Conservation (phyloP, 768 basidiomycete genomes). For the Mycena haematopus region DNA sequence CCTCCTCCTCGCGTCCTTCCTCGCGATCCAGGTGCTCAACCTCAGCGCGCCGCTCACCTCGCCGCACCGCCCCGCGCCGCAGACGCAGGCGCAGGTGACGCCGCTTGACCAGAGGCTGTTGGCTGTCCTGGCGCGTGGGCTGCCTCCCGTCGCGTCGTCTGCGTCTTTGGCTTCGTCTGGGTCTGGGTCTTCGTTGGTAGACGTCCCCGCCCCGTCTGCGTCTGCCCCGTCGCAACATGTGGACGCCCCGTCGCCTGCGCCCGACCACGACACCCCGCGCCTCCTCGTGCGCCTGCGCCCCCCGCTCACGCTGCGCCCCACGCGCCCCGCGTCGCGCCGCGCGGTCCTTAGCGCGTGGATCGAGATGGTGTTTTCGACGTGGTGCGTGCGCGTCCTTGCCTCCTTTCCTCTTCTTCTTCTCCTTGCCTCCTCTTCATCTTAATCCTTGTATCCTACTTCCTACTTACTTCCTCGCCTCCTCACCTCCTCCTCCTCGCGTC, state of each 20-base stretch:
- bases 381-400: too few relatives aligned
- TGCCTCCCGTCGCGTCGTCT: not conserved
- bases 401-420: too few relatives aligned
- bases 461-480: too few relatives aligned
- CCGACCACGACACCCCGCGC: slow-evolving; percentile 20
- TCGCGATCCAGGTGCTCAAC: slow-evolving; percentile 90
- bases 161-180: slow-evolving; percentile 22
- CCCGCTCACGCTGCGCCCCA: slow-evolving; percentile 20
- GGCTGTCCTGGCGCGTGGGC: slow-evolving; percentile 8
- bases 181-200: too few relatives aligned
- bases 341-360: not conserved
- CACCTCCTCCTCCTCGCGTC: too few relatives aligned
- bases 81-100: slow-evolving; percentile 19
- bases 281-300: slow-evolving; percentile 35
- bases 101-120: slow-evolving; percentile 20
- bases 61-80: slow-evolving; percentile 13
- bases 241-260: not conserved
- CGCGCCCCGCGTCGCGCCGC: slow-evolving; percentile 5
- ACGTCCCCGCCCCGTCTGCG: not conserved
- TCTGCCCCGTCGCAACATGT: too few relatives aligned
- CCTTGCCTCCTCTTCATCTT: too few relatives aligned
- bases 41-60: slow-evolving; percentile 87
- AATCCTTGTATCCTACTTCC: too few relatives aligned
- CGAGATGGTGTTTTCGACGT: slow-evolving; percentile 46
- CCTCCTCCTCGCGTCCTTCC: slow-evolving; percentile 89